phyloP scores from a whole-genome alignment of 2,329 filamentous ascomycete genomes.

The Fusarium piperis region DNA sequence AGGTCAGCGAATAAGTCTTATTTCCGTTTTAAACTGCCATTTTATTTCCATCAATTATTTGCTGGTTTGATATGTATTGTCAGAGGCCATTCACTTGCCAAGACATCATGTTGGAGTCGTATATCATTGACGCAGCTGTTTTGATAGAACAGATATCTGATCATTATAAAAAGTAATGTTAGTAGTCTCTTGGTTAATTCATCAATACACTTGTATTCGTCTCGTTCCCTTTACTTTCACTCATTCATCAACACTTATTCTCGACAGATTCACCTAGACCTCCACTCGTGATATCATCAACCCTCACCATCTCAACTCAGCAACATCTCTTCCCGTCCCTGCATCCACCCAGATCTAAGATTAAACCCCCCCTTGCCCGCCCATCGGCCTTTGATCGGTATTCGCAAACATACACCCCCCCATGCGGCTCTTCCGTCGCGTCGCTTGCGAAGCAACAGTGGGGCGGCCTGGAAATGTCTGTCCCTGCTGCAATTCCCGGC shows the following conservation, averaged over 20 bases:
- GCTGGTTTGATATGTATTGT: not conserved
- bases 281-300: not conserved
- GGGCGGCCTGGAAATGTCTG: slow-evolving; percentile 35
- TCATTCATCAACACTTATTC: not conserved
- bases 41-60: not conserved
- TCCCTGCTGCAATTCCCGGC: slow-evolving; percentile 35
- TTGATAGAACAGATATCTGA: not conserved
- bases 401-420: slow-evolving; percentile 27
- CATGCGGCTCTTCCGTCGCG: slow-evolving; percentile 37
- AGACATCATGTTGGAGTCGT: not conserved
- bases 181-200: not conserved
- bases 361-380: not conserved
- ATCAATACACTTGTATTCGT: not conserved
- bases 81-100: not conserved
- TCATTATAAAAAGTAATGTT: not conserved
- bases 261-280: not conserved
- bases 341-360: slow-evolving; percentile 24
- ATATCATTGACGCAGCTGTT: not conserved
- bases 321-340: slow-evolving; percentile 13
- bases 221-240: not conserved
- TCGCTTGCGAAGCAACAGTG: slow-evolving; percentile 15
- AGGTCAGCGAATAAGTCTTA: not conserved
- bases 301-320: not conserved
- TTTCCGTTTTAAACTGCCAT: not conserved
- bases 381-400: slow-evolving; percentile 39